Evolutionary conservation across 805 yeast genomes (phyloP).

Genomic region (Ogataea nitratoaversa): DNA sequence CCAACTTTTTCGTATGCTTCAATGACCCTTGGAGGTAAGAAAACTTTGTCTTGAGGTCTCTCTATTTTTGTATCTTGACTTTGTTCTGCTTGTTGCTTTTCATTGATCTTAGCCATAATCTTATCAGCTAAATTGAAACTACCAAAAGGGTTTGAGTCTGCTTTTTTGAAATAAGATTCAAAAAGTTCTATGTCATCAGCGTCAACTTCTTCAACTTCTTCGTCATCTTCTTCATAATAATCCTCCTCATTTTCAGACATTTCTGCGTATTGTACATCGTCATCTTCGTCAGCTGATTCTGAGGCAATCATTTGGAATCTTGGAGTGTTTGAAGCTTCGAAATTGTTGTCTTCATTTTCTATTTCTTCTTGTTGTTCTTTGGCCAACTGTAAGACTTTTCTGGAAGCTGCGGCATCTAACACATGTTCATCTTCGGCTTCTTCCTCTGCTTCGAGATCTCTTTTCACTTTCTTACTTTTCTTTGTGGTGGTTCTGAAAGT

Average conservation of each 20-base stretch:
- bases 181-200: slow-evolving; percentile 83
- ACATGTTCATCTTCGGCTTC: slow-evolving; percentile 55
- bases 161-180: slow-evolving; percentile 60
- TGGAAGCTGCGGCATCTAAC: slow-evolving; percentile 76
- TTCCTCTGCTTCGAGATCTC: slow-evolving; percentile 35
- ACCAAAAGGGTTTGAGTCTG: slow-evolving; percentile 30
- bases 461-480: slow-evolving; percentile 14
- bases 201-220: slow-evolving; percentile 57
- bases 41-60: slow-evolving; percentile 65
- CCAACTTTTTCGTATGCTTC: slow-evolving; percentile 94
- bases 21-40: slow-evolving; percentile 93
- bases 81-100: slow-evolving; percentile 40
- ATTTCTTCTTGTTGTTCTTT: slow-evolving; percentile 90
- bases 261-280: slow-evolving; percentile 26
- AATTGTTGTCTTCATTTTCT: slow-evolving; percentile 56
- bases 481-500: slow-evolving; percentile 16
- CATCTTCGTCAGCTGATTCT: slow-evolving; percentile 34
- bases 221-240: slow-evolving; percentile 47
- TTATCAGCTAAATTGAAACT: slow-evolving; percentile 83
- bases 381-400: slow-evolving; percentile 85
- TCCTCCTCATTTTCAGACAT: slow-evolving; percentile 36
- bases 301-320: slow-evolving; percentile 30
- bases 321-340: slow-evolving; percentile 22
- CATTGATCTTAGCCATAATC: slow-evolving; percentile 84
- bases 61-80: slow-evolving; percentile 20